These are phyloP conservation scores for Gymnopilus junonius DNA, from an alignment of 768 basidiomycete species.

Conservation along the genomic window DNA sequence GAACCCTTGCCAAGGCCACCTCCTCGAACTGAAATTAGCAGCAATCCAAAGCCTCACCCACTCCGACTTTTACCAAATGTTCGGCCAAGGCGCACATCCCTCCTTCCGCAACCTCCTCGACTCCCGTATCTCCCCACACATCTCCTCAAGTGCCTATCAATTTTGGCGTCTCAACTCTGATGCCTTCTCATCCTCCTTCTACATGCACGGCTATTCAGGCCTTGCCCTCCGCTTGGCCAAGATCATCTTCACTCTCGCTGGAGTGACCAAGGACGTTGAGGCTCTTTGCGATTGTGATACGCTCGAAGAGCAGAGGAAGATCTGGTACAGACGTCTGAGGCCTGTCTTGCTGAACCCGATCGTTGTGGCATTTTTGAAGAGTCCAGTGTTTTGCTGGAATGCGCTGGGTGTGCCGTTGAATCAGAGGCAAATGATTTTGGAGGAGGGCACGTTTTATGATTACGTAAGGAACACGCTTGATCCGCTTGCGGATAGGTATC, in stretches of 20 bases:
- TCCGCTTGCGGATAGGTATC: conserved; percentile 47
- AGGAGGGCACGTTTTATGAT: conserved; percentile 53
- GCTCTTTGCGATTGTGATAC: conserved; percentile 58
- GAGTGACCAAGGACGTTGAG: conserved; percentile 58
- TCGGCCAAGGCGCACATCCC: conserved; percentile 65
- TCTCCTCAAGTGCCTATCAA: conserved; percentile 75
- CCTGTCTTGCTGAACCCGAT: conserved; percentile 64
- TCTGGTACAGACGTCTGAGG: conserved; percentile 64
- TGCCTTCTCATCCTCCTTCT: conserved; percentile 61
- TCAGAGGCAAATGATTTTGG: conserved; percentile 62
- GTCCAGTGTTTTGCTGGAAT: conserved; percentile 71
- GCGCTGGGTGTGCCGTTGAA: conserved; percentile 77
- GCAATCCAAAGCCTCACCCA: conserved; percentile 58
- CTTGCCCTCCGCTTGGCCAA: conserved; percentile 68
- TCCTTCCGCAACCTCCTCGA: conserved; percentile 66
- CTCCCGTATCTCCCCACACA: conserved; percentile 61
- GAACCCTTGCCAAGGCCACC: conserved; percentile 79
- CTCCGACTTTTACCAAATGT: conserved; percentile 67
- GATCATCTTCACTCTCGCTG: conserved; percentile 59
- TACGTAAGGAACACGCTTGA: conserved; percentile 57
- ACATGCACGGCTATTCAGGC: conserved; percentile 69
- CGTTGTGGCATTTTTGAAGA: conserved; percentile 58
- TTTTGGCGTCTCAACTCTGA: conserved; percentile 72
- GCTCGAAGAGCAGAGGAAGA: conserved; percentile 57
- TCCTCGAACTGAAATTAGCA: conserved; percentile 80